Evolutionary conservation across 352 stramenopile genomes (phyloP), one percentile per base, ranked within the genome.

Genomic region (Phytophthora constricta): DNA sequence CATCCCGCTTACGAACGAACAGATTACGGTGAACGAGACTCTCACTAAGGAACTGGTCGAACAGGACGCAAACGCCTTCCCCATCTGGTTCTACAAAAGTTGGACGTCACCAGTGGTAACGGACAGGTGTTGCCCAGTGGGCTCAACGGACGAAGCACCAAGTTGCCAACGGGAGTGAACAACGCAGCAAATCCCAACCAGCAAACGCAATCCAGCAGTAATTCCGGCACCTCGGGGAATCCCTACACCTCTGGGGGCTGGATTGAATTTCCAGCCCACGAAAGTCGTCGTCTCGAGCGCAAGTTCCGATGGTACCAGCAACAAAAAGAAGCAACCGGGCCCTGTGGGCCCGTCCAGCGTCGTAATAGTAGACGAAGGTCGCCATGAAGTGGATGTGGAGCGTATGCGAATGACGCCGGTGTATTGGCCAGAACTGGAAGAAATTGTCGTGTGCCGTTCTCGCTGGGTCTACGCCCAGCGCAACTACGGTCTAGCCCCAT

Each of bases 61-160:
- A 22, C 82, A 91, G 47, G 75, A 92, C 57, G 51, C 74, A 7
- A 79, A 80, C 27, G 70, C 86, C 3, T 92, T 93, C 47, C 84
- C 87, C 16, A 89, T 89, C 43, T 95, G 87, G 87, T 95, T 95
- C 58, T 93, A 90, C 68, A 79, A 79, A 95, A 93, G 54, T 65
- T 88, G 19, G 60, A 86, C 41, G 42, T 77, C 16, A 48, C 58
- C 17, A 82, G 71, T 31, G 72, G 65, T 17, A 78, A 80, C 13
- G 71, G 68, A 17, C 72, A 77, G 16, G 58, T 75, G 2, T 27
- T 72, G 25, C 70, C 73, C 9, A 81, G 70, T n/a, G 74, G 74
- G 5, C 45, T 77, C 3, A 77, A 73, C 19, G 55, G 58, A 31
- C 70, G 62, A 19, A 53, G 33, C 34, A 72, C 65, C 34, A 11